Evolutionary conservation across 2,329 filamentous ascomycete species (phyloP).

Genomic region (Drechslerella stenobrocha): DNA sequence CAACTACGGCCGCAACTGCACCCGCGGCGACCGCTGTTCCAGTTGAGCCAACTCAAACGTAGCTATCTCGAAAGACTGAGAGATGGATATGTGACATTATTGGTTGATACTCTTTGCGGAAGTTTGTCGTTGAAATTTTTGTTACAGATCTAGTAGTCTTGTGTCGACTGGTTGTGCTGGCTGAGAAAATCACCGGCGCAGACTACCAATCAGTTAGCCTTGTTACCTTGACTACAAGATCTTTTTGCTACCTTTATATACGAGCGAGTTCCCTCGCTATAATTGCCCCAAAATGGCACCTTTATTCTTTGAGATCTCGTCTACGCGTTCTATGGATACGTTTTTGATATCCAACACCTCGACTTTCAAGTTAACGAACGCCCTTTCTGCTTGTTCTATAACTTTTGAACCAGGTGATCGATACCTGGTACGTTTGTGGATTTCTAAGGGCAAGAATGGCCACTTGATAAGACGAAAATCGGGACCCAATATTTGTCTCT

Average conservation of each 20-base stretch:
- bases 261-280: constrained; percentile 41
- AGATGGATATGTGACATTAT: constrained; percentile 1
- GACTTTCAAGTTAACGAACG: constrained; percentile 19
- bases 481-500: neutral
- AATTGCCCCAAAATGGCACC: neutral
- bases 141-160: constrained; percentile 26
- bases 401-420: constrained; percentile 1
- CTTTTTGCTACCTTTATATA: constrained; percentile 26
- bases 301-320: constrained; percentile 5
- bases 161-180: constrained; percentile 2
- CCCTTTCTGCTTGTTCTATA: constrained; percentile 1
- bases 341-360: constrained; percentile 25
- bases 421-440: neutral
- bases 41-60: constrained; percentile 18
- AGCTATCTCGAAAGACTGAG: constrained; percentile 6
- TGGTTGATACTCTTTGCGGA: constrained; percentile 10
- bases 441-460: neutral
- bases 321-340: constrained; percentile 13
- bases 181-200: neutral
- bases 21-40: constrained; percentile 55
- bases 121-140: constrained; percentile 22
- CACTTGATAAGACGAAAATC: neutral
- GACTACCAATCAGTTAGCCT: neutral
- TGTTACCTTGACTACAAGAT: constrained; percentile 6
- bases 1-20: constrained; percentile 58